Evolutionary conservation across 352 stramenopile species (phyloP), one percentile per base, ranked within the genome.

Genomic region (Phytopythium helicoides): DNA sequence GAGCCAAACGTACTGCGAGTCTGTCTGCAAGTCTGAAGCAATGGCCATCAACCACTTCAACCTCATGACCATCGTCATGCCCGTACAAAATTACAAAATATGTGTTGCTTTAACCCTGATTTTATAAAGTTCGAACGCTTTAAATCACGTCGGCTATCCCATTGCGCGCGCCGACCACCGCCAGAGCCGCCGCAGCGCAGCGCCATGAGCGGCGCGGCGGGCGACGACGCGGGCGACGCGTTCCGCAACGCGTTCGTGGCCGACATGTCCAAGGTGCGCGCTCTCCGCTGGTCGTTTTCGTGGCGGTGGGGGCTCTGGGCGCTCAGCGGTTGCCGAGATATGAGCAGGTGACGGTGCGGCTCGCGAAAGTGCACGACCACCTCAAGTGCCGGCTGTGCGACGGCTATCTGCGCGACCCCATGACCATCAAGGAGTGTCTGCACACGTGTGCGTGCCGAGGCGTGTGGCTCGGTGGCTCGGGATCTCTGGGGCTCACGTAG

Each of bases 361-460:
- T 85, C 26, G 49, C 70, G 7, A 54, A 76, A 34, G 66, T 86
- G 26, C 82, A 82, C 48, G 54, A 73, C 33, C 78, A 85, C 37
- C 78, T 88, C 45, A 62, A 77, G 41, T 94, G 81, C 57, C 67
- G 56, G 35, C 40, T 94, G 15, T 94, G 83, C 61, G 58, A 71
- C 11, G 83, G 83, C 12, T 92, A 92, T 54, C 63, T 89, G 18
- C 64, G 68, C 15, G 76, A 90, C 40, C 71, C 83, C 0, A 81
- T 88, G 42, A 87, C 77, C 44, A 77, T 90, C 40, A 81, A 85
- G 39, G 83, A 94, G 61, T 94, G 83, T 56, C 61, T 88, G 22
- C 78, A 92, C 52, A 89, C 83, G 1, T 94, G 81, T 91, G 69
- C 54, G 74, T 58, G 18, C 6, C 40, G 22, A n/a, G n/a, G n/a